Evolutionary conservation across 306 rosid genomes (phyloP), one percentile per base, ranked within the genome.

Genomic region (Arachis stenosperma): DNA sequence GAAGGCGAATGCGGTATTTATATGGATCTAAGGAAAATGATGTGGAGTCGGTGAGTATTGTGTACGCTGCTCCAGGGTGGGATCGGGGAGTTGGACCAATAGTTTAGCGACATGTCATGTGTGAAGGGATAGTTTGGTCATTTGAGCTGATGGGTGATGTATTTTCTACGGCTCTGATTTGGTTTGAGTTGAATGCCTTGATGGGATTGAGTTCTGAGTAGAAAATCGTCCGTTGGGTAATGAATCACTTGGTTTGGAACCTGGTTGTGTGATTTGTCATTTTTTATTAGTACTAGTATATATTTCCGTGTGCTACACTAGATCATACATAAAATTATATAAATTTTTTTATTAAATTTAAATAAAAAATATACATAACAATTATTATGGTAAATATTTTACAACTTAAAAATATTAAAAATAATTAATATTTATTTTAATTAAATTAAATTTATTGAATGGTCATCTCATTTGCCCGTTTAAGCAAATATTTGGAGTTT

Each of bases 1-100:
- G 43, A 7, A 8, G 46, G 7, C 47, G 57, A 30, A 13, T 3
- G 47, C 55, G 48, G 64, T 78, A 78, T 78, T 72, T 72, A 78
- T 78, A 78, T 42, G 82, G 78, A 78, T 71, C 78, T 70, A 17
- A 37, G 53, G 40, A 15, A 37, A 0, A 30, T 30, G 59, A 13
- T 5, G 7, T 13, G 64, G 0, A 27, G 55, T 11, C 3, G 7
- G 8, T 39, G 12, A 36, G 8, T 7, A 56, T 7, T 70, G 65
- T 11, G 22, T 70, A 41, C 55, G 30, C 75, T 52, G 15, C 30
- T 57, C 4, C 6, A 12, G 15, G 14, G 6, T 71, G 46, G 14
- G 42, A 56, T 27, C 65, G 30, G 6, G 50, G 30, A 11, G 2
- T 7, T n/a, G 14, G 5, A 0, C 70, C 52, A 77, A 61, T 65